Evolutionary conservation across 2,329 filamentous ascomycete species (phyloP).

Genomic region (Mollisia scopiformis): DNA sequence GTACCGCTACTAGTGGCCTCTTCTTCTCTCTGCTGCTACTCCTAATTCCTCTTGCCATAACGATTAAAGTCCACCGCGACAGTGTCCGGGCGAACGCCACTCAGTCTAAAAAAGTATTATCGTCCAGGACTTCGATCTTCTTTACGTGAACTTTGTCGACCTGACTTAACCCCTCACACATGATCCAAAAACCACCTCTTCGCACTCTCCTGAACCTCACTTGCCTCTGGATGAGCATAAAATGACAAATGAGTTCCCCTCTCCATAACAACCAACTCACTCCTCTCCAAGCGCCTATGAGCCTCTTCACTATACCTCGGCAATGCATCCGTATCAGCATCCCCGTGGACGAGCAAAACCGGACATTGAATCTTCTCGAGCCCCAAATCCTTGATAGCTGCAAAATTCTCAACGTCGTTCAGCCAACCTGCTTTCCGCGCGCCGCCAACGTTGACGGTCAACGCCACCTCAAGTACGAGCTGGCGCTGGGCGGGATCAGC

Average conservation of each 20-base stretch:
- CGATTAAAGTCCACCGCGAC: no score
- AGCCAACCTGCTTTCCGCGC: not conserved
- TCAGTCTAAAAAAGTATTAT: no score
- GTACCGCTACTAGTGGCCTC: no score
- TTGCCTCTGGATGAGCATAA: not conserved
- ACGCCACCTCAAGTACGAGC: not conserved
- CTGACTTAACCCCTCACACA: not conserved
- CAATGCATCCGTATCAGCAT: not conserved
- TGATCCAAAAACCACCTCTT: not conserved
- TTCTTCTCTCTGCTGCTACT: no score
- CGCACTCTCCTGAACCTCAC: not conserved
- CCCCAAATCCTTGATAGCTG: not conserved
- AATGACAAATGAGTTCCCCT: not conserved
- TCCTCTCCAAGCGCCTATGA: not conserved
- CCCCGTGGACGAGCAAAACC: not conserved
- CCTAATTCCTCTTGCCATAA: no score
- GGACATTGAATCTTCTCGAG: not conserved
- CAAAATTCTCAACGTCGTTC: not conserved
- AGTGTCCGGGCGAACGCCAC: no score
- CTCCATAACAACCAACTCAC: not conserved
- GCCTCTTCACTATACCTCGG: not conserved
- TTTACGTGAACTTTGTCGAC: not conserved
- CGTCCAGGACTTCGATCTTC: not conserved
- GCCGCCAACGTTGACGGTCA: not conserved
- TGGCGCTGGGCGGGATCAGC: not conserved